Conservation (phyloP, 1,284 basidiomycete genomes). For the Ustilago vetiveriae region DNA sequence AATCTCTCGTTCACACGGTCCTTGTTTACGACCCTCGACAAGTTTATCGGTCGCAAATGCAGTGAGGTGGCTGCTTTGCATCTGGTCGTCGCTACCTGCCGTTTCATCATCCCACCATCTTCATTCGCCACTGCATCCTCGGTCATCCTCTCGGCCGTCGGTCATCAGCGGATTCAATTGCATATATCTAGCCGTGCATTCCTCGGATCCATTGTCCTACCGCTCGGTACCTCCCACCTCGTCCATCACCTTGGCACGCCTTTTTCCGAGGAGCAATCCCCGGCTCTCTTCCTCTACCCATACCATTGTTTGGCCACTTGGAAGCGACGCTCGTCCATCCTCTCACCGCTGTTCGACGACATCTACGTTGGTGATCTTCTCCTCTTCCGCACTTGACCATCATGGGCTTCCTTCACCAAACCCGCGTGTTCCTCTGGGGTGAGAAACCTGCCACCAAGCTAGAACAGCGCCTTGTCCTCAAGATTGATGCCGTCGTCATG, state of each 20-base stretch:
- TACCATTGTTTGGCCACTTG: too few relatives aligned
- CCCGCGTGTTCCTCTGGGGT: constrained; percentile 47
- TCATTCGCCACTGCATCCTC: too few relatives aligned
- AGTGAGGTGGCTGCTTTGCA: neutral
- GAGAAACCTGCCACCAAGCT: constrained; percentile 30
- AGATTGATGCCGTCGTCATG: constrained; percentile 53
- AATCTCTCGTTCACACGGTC: too few relatives aligned
- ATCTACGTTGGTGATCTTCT: too few relatives aligned
- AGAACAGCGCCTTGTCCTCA: constrained; percentile 41
- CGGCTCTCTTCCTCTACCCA: too few relatives aligned
- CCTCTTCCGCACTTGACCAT: too few relatives aligned
- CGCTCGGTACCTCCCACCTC: neutral
- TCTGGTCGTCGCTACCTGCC: neutral
- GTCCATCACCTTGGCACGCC: neutral
- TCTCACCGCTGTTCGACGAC: too few relatives aligned
- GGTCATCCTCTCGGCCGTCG: neutral
- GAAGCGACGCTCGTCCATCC: too few relatives aligned
- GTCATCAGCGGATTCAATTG: neutral
- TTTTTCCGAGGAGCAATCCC: too few relatives aligned
- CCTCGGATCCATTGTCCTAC: neutral
- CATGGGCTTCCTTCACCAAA: constrained; percentile 31
- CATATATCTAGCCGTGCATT: neutral
- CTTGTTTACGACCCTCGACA: too few relatives aligned
- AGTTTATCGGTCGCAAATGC: neutral
- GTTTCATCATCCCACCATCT: neutral